These are phyloP conservation scores for Rhizoclosmatium globosum DNA, from an alignment of 192 early-diverging fungal species.

Conservation along the genomic window DNA sequence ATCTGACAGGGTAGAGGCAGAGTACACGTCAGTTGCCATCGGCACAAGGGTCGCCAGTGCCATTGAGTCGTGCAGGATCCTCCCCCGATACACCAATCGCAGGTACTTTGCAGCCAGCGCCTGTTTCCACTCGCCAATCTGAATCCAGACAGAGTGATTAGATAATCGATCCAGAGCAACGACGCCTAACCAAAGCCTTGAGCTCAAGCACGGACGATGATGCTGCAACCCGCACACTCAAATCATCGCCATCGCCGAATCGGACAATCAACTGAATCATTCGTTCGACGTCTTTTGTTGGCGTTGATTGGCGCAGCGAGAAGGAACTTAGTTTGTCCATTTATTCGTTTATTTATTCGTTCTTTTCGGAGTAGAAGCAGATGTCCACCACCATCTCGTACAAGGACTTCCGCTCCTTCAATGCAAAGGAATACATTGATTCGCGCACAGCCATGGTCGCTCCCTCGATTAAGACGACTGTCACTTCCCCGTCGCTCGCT, in stretches of 20 bases:
- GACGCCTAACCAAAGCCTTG: too few species aligned
- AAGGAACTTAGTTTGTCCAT: not conserved
- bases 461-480: not conserved
- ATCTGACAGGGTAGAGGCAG: not conserved
- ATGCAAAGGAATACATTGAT: constrained; percentile 21
- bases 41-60: not conserved
- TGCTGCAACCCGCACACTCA: not conserved
- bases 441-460: not conserved
- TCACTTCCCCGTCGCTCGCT: not conserved
- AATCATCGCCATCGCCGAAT: not conserved
- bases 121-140: not conserved
- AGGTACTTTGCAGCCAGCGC: not conserved
- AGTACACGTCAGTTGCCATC: not conserved
- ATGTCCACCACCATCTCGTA: not conserved
- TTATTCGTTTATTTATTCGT: not conserved
- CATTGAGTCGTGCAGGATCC: not conserved
- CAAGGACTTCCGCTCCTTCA: constrained; percentile 21
- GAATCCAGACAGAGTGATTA: not conserved
- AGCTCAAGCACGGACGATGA: too few species aligned
- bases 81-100: not conserved
- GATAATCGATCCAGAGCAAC: too few species aligned
- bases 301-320: not conserved
- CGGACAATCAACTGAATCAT: not conserved
- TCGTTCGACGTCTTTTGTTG: not conserved
- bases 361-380: not conserved